phyloP scores from a whole-genome alignment of 2,329 filamentous ascomycete species.

The Westerdykella sp. region DNA sequence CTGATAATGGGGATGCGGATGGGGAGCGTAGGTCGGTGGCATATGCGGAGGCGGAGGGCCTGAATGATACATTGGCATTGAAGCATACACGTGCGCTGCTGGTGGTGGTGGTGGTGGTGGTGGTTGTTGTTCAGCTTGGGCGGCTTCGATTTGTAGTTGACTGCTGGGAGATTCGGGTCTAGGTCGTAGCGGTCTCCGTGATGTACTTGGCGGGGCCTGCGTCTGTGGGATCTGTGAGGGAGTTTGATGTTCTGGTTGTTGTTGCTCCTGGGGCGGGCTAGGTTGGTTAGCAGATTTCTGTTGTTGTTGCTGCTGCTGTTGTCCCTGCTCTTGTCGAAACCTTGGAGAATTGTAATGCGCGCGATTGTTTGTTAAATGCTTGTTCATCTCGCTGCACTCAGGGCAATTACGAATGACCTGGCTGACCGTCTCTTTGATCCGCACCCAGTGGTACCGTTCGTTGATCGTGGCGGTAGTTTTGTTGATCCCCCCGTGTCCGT shows the following conservation, averaged over 20 bases:
- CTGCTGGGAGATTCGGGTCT: slow-evolving; percentile 21
- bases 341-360: slow-evolving; percentile 3
- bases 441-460: slow-evolving; percentile 92
- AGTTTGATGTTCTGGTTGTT: neutral
- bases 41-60: neutral
- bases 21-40: neutral
- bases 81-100: neutral
- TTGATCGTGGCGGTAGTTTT: slow-evolving; percentile 94
- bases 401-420: slow-evolving; percentile 87
- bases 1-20: slow-evolving; percentile 31
- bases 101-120: too few relatives aligned
- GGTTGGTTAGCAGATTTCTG: neutral
- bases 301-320: neutral
- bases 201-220: neutral
- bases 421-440: slow-evolving; percentile 95
- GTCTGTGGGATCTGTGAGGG: neutral
- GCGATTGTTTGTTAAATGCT: slow-evolving; percentile 19
- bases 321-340: slow-evolving; percentile 5
- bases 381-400: slow-evolving; percentile 70
- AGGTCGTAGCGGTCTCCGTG: neutral
- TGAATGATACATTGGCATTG: neutral
- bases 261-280: neutral
- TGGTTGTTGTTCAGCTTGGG: slow-evolving; percentile 10
- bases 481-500: slow-evolving; percentile 87
- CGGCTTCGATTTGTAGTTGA: slow-evolving; percentile 25